phyloP scores from a whole-genome alignment of 495 filamentous ascomycete genomes.

The Cladorrhinum samala region DNA sequence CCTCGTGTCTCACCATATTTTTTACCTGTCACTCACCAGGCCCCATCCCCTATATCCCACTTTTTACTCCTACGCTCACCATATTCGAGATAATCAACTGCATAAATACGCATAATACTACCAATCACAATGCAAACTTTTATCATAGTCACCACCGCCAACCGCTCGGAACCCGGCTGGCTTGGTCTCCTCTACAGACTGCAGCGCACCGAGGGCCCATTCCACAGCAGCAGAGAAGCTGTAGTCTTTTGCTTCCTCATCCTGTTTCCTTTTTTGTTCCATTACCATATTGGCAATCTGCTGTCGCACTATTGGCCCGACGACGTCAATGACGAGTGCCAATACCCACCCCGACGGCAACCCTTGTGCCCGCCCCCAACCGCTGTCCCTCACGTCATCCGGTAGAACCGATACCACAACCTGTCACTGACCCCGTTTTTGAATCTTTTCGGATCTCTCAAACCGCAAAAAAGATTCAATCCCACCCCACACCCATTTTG shows the following conservation, averaged over 20 bases:
- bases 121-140: neutral
- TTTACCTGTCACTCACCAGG: no score
- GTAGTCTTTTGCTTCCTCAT: neutral
- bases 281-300: neutral
- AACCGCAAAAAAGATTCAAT: no score
- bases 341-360: no score
- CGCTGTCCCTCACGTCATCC: no score
- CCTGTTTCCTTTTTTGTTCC: neutral
- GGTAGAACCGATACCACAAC: no score
- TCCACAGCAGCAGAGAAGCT: neutral
- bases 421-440: no score
- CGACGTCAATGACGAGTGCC: no score
- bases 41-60: neutral
- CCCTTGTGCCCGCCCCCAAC: no score
- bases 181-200: neutral
- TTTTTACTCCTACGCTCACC: neutral
- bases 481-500: no score
- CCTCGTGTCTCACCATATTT: no score
- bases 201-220: neutral
- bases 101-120: neutral
- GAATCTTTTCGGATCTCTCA: no score
- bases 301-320: no score
- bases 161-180: neutral
- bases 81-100: neutral
- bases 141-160: neutral